A percentile compares a stretch with the other conserved stretches of the same genome.
These are phyloP conservation scores for Rostrohypoxylon terebratum DNA, from an alignment of 495 filamentous ascomycete genomes.

Conservation along the genomic window DNA sequence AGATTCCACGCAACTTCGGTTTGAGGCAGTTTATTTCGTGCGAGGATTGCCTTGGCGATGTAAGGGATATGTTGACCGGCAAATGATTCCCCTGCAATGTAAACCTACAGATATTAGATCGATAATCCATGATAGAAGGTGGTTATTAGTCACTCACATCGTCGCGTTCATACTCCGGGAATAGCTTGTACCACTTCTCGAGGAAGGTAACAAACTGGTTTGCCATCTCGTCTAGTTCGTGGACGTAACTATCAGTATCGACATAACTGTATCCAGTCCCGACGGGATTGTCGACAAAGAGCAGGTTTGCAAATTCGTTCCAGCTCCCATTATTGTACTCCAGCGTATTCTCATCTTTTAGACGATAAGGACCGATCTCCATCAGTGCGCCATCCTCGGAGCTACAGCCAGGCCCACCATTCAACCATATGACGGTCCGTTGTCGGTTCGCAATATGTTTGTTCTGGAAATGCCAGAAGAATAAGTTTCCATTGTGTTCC, in stretches of 20 bases:
- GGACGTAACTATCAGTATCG: slow-evolving; percentile 84
- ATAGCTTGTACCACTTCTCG: slow-evolving; percentile 88
- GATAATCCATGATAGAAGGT: slow-evolving; percentile 21
- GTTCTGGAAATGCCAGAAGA: slow-evolving; percentile 98
- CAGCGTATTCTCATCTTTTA: slow-evolving; percentile 79
- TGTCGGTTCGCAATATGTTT: slow-evolving; percentile 92
- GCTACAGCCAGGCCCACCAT: slow-evolving; percentile 95
- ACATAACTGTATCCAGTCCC: slow-evolving; percentile 97
- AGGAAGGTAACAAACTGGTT: slow-evolving; percentile 87
- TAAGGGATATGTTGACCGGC: slow-evolving; percentile 98
- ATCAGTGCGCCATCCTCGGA: slow-evolving; percentile 97
- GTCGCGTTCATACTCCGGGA: slow-evolving; percentile 92
- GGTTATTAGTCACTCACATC: slow-evolving; percentile 74
- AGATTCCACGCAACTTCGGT: slow-evolving; percentile 75
- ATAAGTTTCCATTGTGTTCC: slow-evolving; percentile 88
- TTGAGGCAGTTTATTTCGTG: slow-evolving; percentile 73
- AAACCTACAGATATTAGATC: slow-evolving; percentile 72
- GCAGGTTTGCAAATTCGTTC: slow-evolving; percentile 96
- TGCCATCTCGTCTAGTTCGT: slow-evolving; percentile 89
- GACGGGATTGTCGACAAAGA: slow-evolving; percentile 97
- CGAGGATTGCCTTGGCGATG: slow-evolving; percentile 86
- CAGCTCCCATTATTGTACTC: slow-evolving; percentile 90
- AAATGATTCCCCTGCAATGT: slow-evolving; percentile 94
- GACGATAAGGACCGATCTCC: slow-evolving; percentile 94
- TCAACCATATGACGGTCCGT: slow-evolving; percentile 95